Base-by-base conservation (phyloP, 768 basidiomycete species). In the Boletus vinaceobasis region DNA sequence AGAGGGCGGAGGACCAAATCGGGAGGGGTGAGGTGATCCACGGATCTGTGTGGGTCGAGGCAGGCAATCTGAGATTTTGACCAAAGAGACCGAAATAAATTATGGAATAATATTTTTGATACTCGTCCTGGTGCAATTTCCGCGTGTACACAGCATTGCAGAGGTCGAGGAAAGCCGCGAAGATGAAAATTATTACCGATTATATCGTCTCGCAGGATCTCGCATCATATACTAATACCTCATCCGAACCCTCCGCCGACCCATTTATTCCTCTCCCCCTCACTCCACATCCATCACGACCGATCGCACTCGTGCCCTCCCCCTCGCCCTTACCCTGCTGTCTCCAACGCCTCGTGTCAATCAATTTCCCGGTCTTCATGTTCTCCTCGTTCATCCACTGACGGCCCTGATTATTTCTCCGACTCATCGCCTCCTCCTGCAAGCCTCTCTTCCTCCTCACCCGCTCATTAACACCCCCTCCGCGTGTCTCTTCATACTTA, bases 331-430 rank as follows among this genome's bases (percentile, higher is more conserved):
- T 68, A 53, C 72, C 72, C 68, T 72, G 70, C 69, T 63, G 66
- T 61, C 57, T 70, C 71, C 73, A 65, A 67, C 66, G 73, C 81
- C 81, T 75, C 81, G 80, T 81, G 79, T 67, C 63, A 11, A n/a
- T 36, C 64, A 62, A 65, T 61, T 63, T 69, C 62, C 67, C 67
- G 65, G 66, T 67, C 68, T 78, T 75, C 79, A 80, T 79, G 79
- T 74, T 68, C 71, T 71, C 70, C 73, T 74, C 74, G 73, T 78
- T 77, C 73, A 71, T 62, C 60, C 60, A 65, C 29, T 46, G 45
- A 72, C 70, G 67, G 61, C 70, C 76, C 75, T 78, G 75, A 75
- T 76, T 65, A 62, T 58, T 69, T 61, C 57, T 68, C 65, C 68
- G 56, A 61, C 55, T 57, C 73, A 75, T 73, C 72, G 74, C 70